phyloP scores from a whole-genome alignment of 2,329 filamentous ascomycete species.

The Capronia epimyces region DNA sequence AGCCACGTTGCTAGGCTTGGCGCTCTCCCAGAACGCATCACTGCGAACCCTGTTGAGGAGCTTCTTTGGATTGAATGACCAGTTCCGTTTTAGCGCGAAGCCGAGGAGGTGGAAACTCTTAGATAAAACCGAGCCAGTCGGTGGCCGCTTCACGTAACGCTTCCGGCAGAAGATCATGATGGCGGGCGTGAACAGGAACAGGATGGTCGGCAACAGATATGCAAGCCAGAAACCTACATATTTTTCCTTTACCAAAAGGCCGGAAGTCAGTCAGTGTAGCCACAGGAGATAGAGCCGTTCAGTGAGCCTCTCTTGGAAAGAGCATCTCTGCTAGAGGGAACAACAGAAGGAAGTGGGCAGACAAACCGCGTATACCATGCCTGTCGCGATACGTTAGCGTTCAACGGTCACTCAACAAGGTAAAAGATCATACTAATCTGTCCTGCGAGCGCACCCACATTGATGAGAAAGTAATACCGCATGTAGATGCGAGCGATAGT shows the following conservation, averaged over 20 bases:
- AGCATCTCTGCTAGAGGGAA: not conserved
- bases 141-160: conserved; percentile 59
- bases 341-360: not conserved
- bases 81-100: conserved; percentile 59
- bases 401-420: not conserved
- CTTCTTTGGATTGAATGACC: conserved; percentile 55
- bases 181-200: conserved; percentile 59
- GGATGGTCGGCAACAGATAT: conserved; percentile 60
- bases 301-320: not conserved
- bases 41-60: conserved; percentile 54
- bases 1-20: conserved; percentile 59
- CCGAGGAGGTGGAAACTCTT: conserved; percentile 60
- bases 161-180: conserved; percentile 57
- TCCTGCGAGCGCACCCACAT: conserved; percentile 57
- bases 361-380: conserved; percentile 34
- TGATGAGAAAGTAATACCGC: conserved; percentile 68
- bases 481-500: conserved; percentile 64
- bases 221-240: conserved; percentile 72
- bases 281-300: no score
- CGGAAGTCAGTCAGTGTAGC: no score
- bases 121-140: conserved; percentile 65
- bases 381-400: not conserved
- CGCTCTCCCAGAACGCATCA: conserved; percentile 59
- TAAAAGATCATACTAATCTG: conserved; percentile 66
- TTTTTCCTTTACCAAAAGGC: conserved; percentile 48